Conservation (phyloP, 176 grass and related monocot genomes). For the Otatea glauca region DNA sequence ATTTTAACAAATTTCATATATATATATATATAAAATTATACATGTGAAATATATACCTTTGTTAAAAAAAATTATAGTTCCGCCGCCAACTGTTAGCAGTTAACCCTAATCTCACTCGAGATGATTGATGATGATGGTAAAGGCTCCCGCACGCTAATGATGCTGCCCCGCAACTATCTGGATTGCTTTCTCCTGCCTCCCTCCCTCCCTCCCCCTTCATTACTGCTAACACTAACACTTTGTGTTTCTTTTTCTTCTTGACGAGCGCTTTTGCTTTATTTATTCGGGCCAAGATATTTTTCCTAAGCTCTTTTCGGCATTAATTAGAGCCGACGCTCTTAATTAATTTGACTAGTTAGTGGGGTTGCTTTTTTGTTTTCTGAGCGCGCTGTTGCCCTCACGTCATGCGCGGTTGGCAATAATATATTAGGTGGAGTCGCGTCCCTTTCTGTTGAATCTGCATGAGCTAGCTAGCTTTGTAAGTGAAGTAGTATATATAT, state of each 20-base stretch:
- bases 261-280: background rate
- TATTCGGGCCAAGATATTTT: background rate
- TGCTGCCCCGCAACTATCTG: conserved; percentile 3
- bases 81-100: background rate
- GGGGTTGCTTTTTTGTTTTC: background rate
- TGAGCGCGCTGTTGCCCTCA: background rate
- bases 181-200: background rate
- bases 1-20: too few relatives aligned
- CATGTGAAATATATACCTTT: too few relatives aligned
- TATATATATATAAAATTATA: too few relatives aligned
- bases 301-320: background rate
- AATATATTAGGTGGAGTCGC: conserved; percentile 24
- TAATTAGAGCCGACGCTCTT: background rate
- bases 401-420: conserved; percentile 28
- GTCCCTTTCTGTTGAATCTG: background rate
- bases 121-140: background rate
- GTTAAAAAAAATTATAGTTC: too few relatives aligned
- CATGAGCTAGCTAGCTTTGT: background rate
- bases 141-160: background rate
- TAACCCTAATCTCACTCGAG: conserved; percentile 43
- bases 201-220: background rate
- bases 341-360: conserved; percentile 3
- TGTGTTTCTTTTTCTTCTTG: background rate
- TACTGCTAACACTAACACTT: too few relatives aligned
- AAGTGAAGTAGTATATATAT: background rate